These are phyloP conservation scores for Calonectria pteridis DNA, from an alignment of 2,329 filamentous ascomycete species.

Conservation along the genomic window DNA sequence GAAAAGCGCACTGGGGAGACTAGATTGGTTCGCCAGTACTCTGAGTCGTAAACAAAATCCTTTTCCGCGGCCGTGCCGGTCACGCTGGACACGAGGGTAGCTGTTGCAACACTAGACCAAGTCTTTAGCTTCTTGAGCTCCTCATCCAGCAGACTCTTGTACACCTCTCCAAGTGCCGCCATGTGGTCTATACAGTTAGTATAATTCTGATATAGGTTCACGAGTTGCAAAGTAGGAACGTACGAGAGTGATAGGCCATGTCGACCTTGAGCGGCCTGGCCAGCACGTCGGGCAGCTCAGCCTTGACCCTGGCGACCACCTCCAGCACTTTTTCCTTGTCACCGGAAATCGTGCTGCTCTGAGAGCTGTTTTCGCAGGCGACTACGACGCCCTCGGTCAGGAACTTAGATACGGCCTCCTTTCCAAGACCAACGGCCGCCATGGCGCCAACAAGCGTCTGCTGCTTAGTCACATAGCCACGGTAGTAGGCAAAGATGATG, in stretches of 20 bases:
- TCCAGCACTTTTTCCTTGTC: slow-evolving; percentile 37
- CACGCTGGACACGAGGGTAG: slow-evolving; percentile 44
- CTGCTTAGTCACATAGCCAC: slow-evolving; percentile 12
- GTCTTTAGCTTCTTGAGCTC: slow-evolving; percentile 21
- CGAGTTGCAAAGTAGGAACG: background rate
- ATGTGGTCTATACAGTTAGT: slow-evolving; percentile 43
- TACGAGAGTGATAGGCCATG: slow-evolving; percentile 57
- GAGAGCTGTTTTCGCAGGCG: slow-evolving; percentile 55
- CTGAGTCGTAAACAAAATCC: slow-evolving; percentile 21
- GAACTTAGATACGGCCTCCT: slow-evolving; percentile 44
- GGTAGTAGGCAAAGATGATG: slow-evolving; percentile 8
- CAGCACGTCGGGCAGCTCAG: slow-evolving; percentile 45
- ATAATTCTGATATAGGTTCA: background rate
- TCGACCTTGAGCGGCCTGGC: slow-evolving; percentile 52
- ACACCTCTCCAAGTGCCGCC: slow-evolving; percentile 41
- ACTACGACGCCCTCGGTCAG: slow-evolving; percentile 44
- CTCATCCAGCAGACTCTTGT: slow-evolving; percentile 33
- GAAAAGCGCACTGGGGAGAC: slow-evolving; percentile 46
- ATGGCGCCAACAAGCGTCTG: slow-evolving; percentile 47
- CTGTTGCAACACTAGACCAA: background rate
- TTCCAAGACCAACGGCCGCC: slow-evolving; percentile 54
- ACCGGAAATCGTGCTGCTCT: slow-evolving; percentile 44
- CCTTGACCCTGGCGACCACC: slow-evolving; percentile 45
- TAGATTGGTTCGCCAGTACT: slow-evolving; percentile 49
- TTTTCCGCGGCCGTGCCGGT: slow-evolving; percentile 42